Percentiles rank a stretch among this genome's conserved stretches.
Evolutionary conservation across 164 flowering plant species (phyloP).

Genomic region (Hamamelis virginiana): DNA sequence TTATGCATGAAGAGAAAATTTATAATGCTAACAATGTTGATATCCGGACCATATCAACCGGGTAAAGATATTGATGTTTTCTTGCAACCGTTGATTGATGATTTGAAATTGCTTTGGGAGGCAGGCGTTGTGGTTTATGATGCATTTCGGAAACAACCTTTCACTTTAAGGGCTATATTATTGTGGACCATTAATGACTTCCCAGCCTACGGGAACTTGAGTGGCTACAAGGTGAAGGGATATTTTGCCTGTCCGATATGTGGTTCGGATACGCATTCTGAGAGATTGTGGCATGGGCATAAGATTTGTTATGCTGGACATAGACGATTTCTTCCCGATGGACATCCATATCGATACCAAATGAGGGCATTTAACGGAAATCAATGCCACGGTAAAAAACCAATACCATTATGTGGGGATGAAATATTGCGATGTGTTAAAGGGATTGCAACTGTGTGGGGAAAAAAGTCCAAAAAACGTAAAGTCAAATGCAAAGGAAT

Average conservation of each 20-base stretch:
- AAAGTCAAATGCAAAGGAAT: not conserved
- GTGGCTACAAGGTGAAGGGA: constrained; percentile 11
- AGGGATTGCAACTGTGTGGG: too few species aligned
- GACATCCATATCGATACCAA: not conserved
- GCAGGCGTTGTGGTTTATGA: too few species aligned
- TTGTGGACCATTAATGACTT: constrained; percentile 3
- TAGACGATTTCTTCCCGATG: not conserved
- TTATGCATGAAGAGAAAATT: too few species aligned
- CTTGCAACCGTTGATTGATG: too few species aligned
- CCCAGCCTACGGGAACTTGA: not conserved
- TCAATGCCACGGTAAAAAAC: not conserved
- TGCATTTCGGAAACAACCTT: too few species aligned
- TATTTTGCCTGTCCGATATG: constrained; percentile 11
- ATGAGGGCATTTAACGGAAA: constrained; percentile 4
- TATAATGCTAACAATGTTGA: too few species aligned
- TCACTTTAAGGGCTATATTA: not conserved
- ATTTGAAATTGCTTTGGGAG: too few species aligned
- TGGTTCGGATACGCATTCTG: not conserved
- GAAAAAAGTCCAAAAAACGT: too few species aligned
- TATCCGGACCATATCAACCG: too few species aligned
- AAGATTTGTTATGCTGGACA: constrained; percentile 4
- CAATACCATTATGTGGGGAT: not conserved
- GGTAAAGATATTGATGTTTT: too few species aligned
- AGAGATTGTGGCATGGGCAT: not conserved
- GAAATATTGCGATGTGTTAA: too few species aligned